A percentile compares a stretch with the other conserved stretches of the same genome.
Conservation (phyloP, 2,329 filamentous ascomycete genomes). For the Sphaerulina vaccinii region DNA sequence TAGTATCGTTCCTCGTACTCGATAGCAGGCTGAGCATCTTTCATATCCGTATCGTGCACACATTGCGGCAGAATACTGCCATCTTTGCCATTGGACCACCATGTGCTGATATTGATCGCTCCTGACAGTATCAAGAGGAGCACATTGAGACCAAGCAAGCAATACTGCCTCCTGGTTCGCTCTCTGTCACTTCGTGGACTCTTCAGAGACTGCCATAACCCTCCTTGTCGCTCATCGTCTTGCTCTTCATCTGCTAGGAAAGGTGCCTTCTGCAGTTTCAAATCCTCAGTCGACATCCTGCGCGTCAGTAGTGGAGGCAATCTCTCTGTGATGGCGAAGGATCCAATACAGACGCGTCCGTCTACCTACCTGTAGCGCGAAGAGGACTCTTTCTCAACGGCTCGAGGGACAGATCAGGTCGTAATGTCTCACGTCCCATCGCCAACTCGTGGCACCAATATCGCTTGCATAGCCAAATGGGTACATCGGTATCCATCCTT, state of each 20-base stretch:
- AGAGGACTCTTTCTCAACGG: background rate
- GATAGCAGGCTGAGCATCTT: constrained; percentile 16
- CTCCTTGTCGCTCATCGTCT: background rate
- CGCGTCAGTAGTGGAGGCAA: background rate
- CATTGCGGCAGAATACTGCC: constrained; percentile 4
- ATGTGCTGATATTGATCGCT: background rate
- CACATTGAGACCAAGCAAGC: constrained; percentile 6
- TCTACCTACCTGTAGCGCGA: background rate
- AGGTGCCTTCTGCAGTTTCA: background rate
- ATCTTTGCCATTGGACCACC: background rate
- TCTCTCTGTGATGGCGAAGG: background rate
- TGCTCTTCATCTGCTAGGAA: constrained; percentile 1
- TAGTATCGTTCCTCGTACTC: constrained; percentile 19
- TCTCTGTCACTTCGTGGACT: constrained; percentile 1
- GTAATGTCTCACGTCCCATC: background rate
- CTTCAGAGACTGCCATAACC: constrained; percentile 7
- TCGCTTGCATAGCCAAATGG: background rate
- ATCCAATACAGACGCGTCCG: background rate
- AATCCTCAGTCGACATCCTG: background rate
- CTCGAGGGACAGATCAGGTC: background rate
- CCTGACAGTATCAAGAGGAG: constrained; percentile 4
- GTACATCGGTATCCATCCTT: background rate
- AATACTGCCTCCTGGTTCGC: constrained; percentile 4
- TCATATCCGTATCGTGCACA: constrained; percentile 16
- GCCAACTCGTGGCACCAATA: background rate